Evolutionary conservation across 257 asterid species (phyloP), one percentile per base, ranked within the genome.

Genomic region (Gentiana dahurica): DNA sequence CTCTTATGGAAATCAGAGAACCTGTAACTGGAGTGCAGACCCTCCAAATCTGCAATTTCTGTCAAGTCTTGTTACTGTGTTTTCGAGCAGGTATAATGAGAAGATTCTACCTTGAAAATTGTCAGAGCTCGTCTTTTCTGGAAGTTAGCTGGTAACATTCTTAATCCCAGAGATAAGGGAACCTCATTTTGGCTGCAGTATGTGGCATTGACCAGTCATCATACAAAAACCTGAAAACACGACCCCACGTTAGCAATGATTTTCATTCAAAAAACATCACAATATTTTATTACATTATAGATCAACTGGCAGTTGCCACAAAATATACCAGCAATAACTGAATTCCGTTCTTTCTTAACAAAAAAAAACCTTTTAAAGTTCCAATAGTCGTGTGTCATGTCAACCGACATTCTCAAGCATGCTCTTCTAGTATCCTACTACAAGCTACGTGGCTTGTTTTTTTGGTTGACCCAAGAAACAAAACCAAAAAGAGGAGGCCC

Each of bases 171-270:
- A 59, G 71, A 61, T 55, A 78, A 33, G 96, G 95, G 74, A 74
- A 90, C 77, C 74, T 79, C 75, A 80, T 59, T 66, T 65, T 81
- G 64, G 98, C 86, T 48, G 98, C 98, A 6, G 81, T 87, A 51
- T 90, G 98, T 12, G 96, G 94, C 95, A 87, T 70, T 32, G 37
- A 57, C 96, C 95, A 90, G 59, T 87, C 96, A 56, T 87, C 82
- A 2, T 90, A 87, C 53, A 71, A 61, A 79, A 90, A 87, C 89
- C 98, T 90, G 80, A 33, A 73, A 72, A 11, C 33, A 51, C 4
- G 55, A 49, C 46, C 2, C n/a, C 5, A 9, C 36, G 46, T 9
- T 12, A 34, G 15, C 12, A 2, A 12, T 24, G 15, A 49, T 12
- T 12, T 54, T 12, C 34, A 36, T 2, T 54, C 39, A 36, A 10